Conservation (phyloP, 169 alveolate genomes). For the Plasmodium reichenowi region DNA sequence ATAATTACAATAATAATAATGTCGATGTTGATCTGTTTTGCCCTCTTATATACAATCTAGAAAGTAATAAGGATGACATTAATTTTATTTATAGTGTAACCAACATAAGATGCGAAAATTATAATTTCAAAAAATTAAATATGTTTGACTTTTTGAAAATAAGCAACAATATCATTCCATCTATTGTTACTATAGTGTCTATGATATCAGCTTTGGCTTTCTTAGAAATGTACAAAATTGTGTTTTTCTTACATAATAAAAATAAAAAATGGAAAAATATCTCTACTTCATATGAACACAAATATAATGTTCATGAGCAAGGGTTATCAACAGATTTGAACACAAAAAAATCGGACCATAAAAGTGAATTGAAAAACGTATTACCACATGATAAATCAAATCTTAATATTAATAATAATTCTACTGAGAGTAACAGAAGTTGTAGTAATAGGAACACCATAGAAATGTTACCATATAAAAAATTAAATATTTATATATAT, state of each 20-base stretch:
- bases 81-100: slow-evolving; percentile 57
- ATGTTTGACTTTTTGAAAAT: slow-evolving; percentile 47
- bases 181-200: slow-evolving; percentile 55
- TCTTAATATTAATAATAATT: not conserved
- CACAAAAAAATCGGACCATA: not conserved
- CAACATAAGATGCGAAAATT: slow-evolving; percentile 38
- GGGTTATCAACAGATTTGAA: too few relatives aligned
- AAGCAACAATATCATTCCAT: slow-evolving; percentile 52
- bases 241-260: slow-evolving; percentile 10
- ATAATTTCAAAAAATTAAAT: slow-evolving; percentile 19
- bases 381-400: not conserved
- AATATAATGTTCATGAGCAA: not conserved
- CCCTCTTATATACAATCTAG: slow-evolving; percentile 39
- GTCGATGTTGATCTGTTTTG: not conserved
- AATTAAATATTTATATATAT: slow-evolving; percentile 12
- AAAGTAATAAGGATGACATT: slow-evolving; percentile 31
- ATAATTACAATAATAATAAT: too few relatives aligned
- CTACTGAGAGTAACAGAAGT: not conserved
- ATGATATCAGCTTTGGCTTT: slow-evolving; percentile 41
- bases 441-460: not conserved
- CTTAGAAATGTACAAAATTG: slow-evolving; percentile 55
- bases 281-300: too few relatives aligned
- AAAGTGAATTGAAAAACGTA: not conserved
- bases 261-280: not conserved
- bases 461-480: not conserved